Conservation (phyloP, 177 flowering plant genomes). For the Vitis hybrid region DNA sequence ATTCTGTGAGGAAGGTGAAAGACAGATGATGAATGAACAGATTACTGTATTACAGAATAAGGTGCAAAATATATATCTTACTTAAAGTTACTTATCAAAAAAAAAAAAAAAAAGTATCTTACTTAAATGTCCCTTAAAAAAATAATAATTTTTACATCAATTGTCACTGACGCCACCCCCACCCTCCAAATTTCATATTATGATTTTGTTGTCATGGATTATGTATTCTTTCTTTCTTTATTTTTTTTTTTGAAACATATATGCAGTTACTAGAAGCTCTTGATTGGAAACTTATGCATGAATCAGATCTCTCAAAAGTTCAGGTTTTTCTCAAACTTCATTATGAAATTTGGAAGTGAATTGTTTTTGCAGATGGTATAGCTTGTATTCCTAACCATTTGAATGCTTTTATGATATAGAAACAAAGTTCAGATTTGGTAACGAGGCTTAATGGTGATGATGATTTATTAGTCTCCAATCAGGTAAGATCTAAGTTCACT, state of each 20-base stretch:
- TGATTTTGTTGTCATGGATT: not conserved
- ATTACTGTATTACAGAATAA: constrained; percentile 66
- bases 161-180: too few relatives aligned
- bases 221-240: not conserved
- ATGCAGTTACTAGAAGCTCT: constrained; percentile 90
- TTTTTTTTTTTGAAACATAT: constrained; percentile 7
- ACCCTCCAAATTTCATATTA: not conserved
- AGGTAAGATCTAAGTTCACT: constrained; percentile 28
- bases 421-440: constrained; percentile 21
- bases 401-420: constrained; percentile 23
- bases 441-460: constrained; percentile 22
- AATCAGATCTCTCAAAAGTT: constrained; percentile 41
- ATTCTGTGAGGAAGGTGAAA: constrained; percentile 84
- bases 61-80: constrained; percentile 32
- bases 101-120: not conserved
- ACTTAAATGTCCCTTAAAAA: not conserved
- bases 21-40: constrained; percentile 76
- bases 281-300: constrained; percentile 99
- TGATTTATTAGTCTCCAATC: constrained; percentile 28
- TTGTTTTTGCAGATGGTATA: not conserved
- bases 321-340: constrained; percentile 38
- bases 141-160: too few relatives aligned
- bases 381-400: not conserved
- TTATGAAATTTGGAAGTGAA: not conserved
- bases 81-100: not conserved